Conservation (phyloP, 2,329 filamentous ascomycete genomes). For the Colletotrichum filicis region DNA sequence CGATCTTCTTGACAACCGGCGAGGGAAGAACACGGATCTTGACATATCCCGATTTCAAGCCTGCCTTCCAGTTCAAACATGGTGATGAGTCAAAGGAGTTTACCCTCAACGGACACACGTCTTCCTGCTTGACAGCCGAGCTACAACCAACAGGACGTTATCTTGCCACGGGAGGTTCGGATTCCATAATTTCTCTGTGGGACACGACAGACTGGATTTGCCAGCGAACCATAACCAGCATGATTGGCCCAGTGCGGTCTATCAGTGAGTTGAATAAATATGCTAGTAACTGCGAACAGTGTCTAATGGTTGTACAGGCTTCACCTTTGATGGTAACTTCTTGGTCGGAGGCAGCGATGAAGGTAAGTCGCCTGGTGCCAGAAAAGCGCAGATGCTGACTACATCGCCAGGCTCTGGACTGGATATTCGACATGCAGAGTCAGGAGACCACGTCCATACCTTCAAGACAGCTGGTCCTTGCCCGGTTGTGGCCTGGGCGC, state of each 20-base stretch:
- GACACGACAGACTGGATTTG: conserved; percentile 84
- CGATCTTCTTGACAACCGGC: conserved; percentile 76
- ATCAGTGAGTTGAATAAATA: conserved; percentile 61
- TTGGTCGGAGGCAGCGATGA: conserved; percentile 81
- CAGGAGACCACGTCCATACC: conserved; percentile 77
- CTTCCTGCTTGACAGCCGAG: conserved; percentile 74
- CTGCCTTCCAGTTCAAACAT: conserved; percentile 61
- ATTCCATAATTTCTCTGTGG: conserved; percentile 81
- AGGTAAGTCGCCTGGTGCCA: conserved; percentile 52
- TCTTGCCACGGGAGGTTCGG: conserved; percentile 79
- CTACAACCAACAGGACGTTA: conserved; percentile 78
- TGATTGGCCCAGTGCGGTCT: conserved; percentile 76
- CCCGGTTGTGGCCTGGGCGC: conserved; percentile 80
- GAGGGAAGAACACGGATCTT: conserved; percentile 79
- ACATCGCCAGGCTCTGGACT: conserved; percentile 64
- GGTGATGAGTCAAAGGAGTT: conserved; percentile 63
- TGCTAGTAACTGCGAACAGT: not conserved
- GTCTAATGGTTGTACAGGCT: conserved; percentile 57
- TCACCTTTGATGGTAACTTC: conserved; percentile 82
- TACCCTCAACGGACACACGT: conserved; percentile 77
- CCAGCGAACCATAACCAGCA: conserved; percentile 75
- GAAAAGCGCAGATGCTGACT: not conserved
- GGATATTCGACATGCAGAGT: conserved; percentile 78
- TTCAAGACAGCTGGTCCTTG: conserved; percentile 75
- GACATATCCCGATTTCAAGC: conserved; percentile 72